Conservation (phyloP, 169 alveolate species). For the Eimeria maxima region DNA sequence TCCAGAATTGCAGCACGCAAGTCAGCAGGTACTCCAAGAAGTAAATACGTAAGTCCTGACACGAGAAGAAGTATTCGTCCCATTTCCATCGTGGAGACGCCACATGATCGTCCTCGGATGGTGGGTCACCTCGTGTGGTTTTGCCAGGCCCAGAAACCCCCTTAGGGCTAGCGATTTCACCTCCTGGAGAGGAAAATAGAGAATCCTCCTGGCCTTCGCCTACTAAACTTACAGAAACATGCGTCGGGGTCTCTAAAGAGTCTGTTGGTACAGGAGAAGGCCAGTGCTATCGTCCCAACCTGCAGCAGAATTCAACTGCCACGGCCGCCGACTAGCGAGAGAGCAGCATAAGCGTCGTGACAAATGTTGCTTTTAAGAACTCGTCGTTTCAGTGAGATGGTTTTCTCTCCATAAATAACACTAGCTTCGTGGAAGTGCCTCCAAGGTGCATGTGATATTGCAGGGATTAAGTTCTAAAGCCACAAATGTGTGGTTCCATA, state of each 20-base stretch:
- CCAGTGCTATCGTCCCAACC: not conserved
- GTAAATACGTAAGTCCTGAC: not conserved
- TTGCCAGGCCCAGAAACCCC: not conserved
- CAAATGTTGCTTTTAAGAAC: not conserved
- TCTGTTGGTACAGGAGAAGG: not conserved
- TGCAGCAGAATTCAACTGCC: not conserved
- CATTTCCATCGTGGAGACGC: not conserved
- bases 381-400: not conserved
- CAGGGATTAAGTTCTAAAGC: not conserved
- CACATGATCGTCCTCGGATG: slow-evolving; percentile 1
- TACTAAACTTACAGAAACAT: not conserved
- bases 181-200: not conserved
- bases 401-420: not conserved
- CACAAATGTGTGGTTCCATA: not conserved
- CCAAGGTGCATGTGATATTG: not conserved
- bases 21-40: not conserved
- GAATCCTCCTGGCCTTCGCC: not conserved
- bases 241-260: not conserved
- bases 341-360: not conserved
- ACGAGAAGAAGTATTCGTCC: not conserved
- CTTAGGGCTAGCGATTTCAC: slow-evolving; percentile 8
- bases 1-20: not conserved
- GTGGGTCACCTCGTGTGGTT: slow-evolving; percentile 45
- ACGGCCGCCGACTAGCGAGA: slow-evolving; percentile 35
- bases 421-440: too few species aligned